Evolutionary conservation across 805 yeast genomes (phyloP), one percentile per base, ranked within the genome.

Genomic region (Millerozyma miso): DNA sequence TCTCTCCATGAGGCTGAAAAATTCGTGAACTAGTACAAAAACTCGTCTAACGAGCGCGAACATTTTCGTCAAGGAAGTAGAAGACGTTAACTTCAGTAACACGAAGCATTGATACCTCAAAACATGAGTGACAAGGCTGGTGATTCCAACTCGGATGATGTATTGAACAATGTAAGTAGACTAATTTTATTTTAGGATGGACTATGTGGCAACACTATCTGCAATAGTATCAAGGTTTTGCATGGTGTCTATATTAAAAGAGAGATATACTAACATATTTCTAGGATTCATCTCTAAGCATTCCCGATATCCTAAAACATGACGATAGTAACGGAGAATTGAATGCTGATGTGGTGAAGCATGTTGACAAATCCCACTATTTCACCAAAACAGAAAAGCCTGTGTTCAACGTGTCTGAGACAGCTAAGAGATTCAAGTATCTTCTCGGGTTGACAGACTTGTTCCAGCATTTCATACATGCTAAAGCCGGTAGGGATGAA

Each of bases 381-480:
- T 69, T 70, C 45, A 59, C 64, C 7, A 53, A 57, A 4, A 50
- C 67, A 31, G 63, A 59, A 15, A 65, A 65, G 39, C 65, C 55
- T 35, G 60, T 60, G 31, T 76, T 81, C 55, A 75, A 81, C 54
- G 71, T 77, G 2, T 74, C 74, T 39, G 81, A 76, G 33, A 83
- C 88, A 0, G 78, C 82, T 6, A 77, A 80, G 53, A 67, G 90
- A 51, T 85, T 83, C 65, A 77, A 77, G 50, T 81, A 85, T 59
- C 64, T 85, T 31, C 58, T 85, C 35, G 82, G 86, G 0, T 62
- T 85, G 42, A 82, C 89, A 3, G 77, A 76, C 14, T 63, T 85
- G 39, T 85, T 85, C 62, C 73, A 77, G 45, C 88, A 83, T 58
- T 85, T 85, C 55, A 78, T 85, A 49, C 77, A 78, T 42, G 71